phyloP scores from a whole-genome alignment of 2,329 filamentous ascomycete genomes.

The Ceratocystis smalleyi region DNA sequence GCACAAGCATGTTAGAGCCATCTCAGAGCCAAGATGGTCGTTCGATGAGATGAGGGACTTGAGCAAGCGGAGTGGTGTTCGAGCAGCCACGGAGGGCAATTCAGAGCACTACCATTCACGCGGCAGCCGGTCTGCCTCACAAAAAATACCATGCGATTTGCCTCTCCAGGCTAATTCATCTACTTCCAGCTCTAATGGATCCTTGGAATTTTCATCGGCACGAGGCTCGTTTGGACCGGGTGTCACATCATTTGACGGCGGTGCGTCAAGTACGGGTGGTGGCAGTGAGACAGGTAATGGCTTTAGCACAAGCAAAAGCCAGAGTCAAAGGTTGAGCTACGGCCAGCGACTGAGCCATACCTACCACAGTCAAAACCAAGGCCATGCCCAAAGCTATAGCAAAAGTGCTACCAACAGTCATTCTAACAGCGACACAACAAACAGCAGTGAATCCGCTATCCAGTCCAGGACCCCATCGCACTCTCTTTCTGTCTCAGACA shows the following conservation, averaged over 20 bases:
- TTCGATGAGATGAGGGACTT: slow-evolving; percentile 9
- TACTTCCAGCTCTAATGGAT: background rate
- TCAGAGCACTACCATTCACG: background rate
- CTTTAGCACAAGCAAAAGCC: background rate
- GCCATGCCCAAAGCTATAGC: background rate
- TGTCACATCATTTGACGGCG: background rate
- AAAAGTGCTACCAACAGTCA: background rate
- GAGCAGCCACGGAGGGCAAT: background rate
- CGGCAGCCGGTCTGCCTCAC: background rate
- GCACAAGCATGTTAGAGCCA: slow-evolving; percentile 10
- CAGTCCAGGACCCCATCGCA: background rate
- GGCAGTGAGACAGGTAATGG: background rate
- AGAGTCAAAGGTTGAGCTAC: background rate
- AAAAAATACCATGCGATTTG: slow-evolving; percentile 10
- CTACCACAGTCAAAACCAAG: background rate
- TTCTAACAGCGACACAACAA: background rate
- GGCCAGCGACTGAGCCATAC: background rate
- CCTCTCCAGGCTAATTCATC: background rate
- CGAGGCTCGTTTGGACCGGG: background rate
- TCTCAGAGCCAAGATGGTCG: slow-evolving; percentile 10
- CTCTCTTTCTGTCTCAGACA: background rate
- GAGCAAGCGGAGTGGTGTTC: background rate
- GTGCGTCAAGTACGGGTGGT: background rate
- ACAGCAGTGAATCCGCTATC: background rate
- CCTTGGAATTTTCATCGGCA: background rate